Base-by-base conservation (phyloP, 73 alveolate species). In the Stentor coeruleus region DNA sequence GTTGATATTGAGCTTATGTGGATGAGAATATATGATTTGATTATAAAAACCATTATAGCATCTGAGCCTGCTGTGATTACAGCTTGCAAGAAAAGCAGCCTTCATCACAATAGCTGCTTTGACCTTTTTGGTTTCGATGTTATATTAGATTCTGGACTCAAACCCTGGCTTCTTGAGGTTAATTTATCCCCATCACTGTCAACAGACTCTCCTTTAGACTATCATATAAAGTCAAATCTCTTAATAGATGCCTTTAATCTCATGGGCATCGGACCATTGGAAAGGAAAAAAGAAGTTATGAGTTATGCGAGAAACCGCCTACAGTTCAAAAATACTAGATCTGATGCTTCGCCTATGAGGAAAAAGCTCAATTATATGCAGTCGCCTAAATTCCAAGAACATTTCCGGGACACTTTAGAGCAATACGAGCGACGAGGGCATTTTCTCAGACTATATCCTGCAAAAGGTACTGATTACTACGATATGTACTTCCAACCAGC, bases 131-230 rank as follows among this genome's bases (percentile, higher is more conserved):
- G 98, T 2, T 94, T 86, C 59, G 98, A 94, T 83, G 87, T 94
- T 20, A 82, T 94, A 28, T 73, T 94, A 31, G 97, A 90, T 74
- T 90, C 89, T 15, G 91, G 89, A 31, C 75, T 94, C 15, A 90
- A 92, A 86, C 98, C 98, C 2, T 94, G 97, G 97, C 88, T 94
- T 28, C 84, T 94, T 84, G 98, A 94, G 88, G 94, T 92, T 26
- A 94, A 94, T 83, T 82, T 92, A 37, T 90, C 95, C 15, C 98
- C 98, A 11, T 86, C 96, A 3, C 80, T 94, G 31, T 94, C 95
- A 38, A 88, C 93, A 41, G 92, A 91, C 87, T 87, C 97, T 60
- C 96, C 96, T 72, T 31, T 82, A 0, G 97, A 93, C 90, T 58
- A 76, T 55, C 82, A 88, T 74, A 93, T 91, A 30, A 95, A 95